Percentiles rank a stretch among this genome's conserved stretches.
These are phyloP conservation scores for Clavispora asparagi DNA, from an alignment of 805 yeast genomes.

Conservation along the genomic window DNA sequence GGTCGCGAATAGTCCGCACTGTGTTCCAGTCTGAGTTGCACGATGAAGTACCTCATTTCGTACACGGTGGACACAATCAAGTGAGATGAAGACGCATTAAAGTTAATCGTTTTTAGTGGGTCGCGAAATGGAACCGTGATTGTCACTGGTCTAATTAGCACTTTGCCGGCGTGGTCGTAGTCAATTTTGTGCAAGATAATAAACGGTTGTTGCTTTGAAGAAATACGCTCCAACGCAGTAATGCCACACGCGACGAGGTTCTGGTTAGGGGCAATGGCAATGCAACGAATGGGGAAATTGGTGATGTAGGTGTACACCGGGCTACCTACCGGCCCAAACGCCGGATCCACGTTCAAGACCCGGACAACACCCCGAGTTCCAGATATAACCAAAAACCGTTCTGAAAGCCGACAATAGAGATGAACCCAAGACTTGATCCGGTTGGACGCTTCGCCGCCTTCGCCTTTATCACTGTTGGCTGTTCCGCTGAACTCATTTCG, in stretches of 20 bases:
- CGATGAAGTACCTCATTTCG: slow-evolving; percentile 75
- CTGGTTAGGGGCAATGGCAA: slow-evolving; percentile 64
- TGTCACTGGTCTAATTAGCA: slow-evolving; percentile 48
- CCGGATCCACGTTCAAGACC: slow-evolving; percentile 47
- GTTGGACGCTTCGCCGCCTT: slow-evolving; percentile 23
- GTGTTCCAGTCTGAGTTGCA: slow-evolving; percentile 56
- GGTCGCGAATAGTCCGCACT: slow-evolving; percentile 32
- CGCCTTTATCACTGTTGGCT: slow-evolving; percentile 5
- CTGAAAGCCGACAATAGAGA: slow-evolving; percentile 54
- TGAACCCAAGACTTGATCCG: slow-evolving; percentile 53
- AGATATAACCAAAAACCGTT: slow-evolving; percentile 56
- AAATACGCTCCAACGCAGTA: slow-evolving; percentile 67
- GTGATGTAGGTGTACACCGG: slow-evolving; percentile 66
- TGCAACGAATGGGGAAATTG: slow-evolving; percentile 72
- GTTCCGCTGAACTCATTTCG: slow-evolving; percentile 21
- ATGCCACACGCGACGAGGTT: slow-evolving; percentile 72
- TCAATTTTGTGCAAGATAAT: slow-evolving; percentile 50
- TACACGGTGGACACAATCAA: slow-evolving; percentile 70
- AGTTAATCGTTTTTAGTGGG: slow-evolving; percentile 69
- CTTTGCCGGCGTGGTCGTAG: slow-evolving; percentile 1
- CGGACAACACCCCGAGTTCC: slow-evolving; percentile 70
- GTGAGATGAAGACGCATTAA: slow-evolving; percentile 67
- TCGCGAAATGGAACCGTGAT: slow-evolving; percentile 83
- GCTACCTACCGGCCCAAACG: slow-evolving; percentile 39
- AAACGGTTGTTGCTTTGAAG: slow-evolving; percentile 71